phyloP scores from a whole-genome alignment of 176 grass and related monocot genomes.

The Tuctoria greenei region DNA sequence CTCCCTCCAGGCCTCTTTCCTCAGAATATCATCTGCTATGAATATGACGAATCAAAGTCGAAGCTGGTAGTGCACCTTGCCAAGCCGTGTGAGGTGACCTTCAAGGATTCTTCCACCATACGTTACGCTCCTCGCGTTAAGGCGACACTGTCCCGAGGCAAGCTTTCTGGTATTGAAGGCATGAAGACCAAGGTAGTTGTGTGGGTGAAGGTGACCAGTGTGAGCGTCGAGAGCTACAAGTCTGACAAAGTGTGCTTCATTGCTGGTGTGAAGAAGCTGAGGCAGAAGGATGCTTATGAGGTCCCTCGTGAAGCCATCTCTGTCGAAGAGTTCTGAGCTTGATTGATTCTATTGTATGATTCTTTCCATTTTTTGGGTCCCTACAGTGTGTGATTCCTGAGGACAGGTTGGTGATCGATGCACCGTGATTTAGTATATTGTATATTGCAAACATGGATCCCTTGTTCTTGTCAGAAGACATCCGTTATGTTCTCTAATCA shows the following conservation, averaged over 20 bases:
- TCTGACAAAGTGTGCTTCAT: constrained; percentile 61
- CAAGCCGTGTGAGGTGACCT: constrained; percentile 75
- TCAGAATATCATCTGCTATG: constrained; percentile 91
- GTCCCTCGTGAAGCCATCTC: constrained; percentile 62
- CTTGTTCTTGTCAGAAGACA: constrained; percentile 30
- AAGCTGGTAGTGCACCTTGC: constrained; percentile 87
- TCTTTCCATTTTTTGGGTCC: constrained; percentile 43
- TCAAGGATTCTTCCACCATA: constrained; percentile 78
- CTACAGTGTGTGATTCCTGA: constrained; percentile 28
- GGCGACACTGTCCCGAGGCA: constrained; percentile 66
- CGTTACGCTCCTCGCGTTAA: constrained; percentile 75
- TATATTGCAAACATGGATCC: constrained; percentile 21
- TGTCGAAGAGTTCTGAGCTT: constrained; percentile 75
- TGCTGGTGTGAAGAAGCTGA: constrained; percentile 90
- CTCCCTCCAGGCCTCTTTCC: constrained; percentile 87
- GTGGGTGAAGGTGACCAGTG: constrained; percentile 86
- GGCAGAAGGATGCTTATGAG: constrained; percentile 85
- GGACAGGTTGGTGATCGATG: constrained; percentile 13
- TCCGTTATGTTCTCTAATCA: constrained; percentile 35
- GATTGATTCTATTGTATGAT: constrained; percentile 12
- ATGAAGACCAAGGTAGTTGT: constrained; percentile 97
- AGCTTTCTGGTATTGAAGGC: constrained; percentile 77
- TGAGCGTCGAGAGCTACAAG: constrained; percentile 74
- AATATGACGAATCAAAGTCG: constrained; percentile 73
- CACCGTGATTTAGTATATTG: constrained; percentile 20